Evolutionary conservation across 331 rosid species (phyloP), one percentile per base, ranked within the genome.

Genomic region (Spiraea crenata): DNA sequence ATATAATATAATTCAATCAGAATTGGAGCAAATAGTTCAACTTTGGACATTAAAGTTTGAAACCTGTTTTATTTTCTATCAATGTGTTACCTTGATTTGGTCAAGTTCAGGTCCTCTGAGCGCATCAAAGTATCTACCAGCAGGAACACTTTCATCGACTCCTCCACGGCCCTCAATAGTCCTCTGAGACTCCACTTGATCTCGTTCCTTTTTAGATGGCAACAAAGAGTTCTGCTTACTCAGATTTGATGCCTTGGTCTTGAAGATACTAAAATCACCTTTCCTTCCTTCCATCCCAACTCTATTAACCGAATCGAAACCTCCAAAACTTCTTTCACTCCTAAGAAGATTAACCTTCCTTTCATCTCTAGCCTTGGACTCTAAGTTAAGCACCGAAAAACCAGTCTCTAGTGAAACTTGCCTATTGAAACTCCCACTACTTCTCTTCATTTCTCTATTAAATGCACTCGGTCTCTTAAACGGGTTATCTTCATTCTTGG

Each of bases 81-180:
- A 61, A 7, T 39, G 66, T 61, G 66, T 61, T 51, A 92, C 98
- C 96, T 86, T 92, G 83, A 92, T 91, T 89, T 89, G 79, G 42
- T 92, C 96, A 15, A 92, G 82, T 71, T 90, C 98, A 56, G 98
- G 95, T 35, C 98, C 98, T 74, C 82, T 88, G 52, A 92, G 95
- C 34, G 98, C 98, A 62, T 89, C 95, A 16, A 80, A 86, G 77
- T 88, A 88, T 79, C 96, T 89, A 20, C 91, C 95, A 41, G 83
- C 98, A 46, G 98, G 90, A 85, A 92, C 98, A 63, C 89, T 89
- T 63, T 63, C 45, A 52, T 88, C 72, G 25, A 77, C 63, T 54
- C 65, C 90, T 69, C 10, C 73, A 10, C 67, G 72, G 15, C 65
- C 76, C 11, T 58, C 80, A 72, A 47, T 82, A 70, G 62, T 84